Conservation (phyloP, 2,329 filamentous ascomycete species). For the Botrytis squamosa region DNA sequence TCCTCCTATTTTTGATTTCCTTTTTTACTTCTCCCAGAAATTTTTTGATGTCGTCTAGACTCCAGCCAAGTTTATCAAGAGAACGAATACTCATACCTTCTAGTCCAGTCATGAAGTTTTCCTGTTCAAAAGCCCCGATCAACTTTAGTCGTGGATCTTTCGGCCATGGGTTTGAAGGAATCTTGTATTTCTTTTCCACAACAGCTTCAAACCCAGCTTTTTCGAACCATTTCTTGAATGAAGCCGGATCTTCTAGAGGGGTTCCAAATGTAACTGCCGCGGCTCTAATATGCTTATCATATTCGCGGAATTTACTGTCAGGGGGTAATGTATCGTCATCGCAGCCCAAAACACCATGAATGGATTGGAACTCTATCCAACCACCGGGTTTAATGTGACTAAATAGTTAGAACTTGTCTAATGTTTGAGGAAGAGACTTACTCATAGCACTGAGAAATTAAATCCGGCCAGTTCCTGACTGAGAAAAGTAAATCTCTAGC, state of each 20-base stretch:
- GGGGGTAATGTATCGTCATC: not conserved
- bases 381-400: not conserved
- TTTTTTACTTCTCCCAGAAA: conserved; percentile 4
- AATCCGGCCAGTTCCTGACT: not conserved
- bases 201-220: conserved; percentile 33
- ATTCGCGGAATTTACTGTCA: conserved; percentile 16
- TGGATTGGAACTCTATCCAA: not conserved
- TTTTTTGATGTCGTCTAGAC: not conserved
- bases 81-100: conserved; percentile 5
- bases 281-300: conserved; percentile 8
- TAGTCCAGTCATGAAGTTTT: conserved; percentile 1
- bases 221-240: conserved; percentile 34
- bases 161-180: conserved; percentile 33
- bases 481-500: not conserved
- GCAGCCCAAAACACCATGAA: not conserved
- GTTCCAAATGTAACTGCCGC: not conserved
- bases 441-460: not conserved
- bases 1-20: not conserved
- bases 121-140: conserved; percentile 20
- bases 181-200: conserved; percentile 33
- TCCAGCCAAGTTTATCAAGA: not conserved
- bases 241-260: not conserved
- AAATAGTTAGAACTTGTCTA: not conserved
- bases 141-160: conserved; percentile 33
- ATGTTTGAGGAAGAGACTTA: not conserved